Evolutionary conservation across 2,329 filamentous ascomycete genomes (phyloP).

Genomic region (Diaporthe nobilis): DNA sequence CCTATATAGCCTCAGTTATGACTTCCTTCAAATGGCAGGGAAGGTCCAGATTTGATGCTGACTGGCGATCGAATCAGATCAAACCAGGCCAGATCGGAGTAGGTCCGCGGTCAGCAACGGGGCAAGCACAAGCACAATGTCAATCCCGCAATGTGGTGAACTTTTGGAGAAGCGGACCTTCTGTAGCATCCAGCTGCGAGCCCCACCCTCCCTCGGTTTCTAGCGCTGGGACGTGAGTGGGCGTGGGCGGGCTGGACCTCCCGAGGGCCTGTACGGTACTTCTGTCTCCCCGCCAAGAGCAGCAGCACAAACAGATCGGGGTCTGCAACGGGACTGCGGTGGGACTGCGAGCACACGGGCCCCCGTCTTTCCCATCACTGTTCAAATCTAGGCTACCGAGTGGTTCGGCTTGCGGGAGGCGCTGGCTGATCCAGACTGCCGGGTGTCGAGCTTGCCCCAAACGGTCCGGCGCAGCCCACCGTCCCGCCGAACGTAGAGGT

Average conservation of each 20-base stretch:
- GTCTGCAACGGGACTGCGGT: background rate
- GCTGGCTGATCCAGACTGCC: conserved; percentile 30
- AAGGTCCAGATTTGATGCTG: conserved; percentile 26
- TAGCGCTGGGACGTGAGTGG: conserved; percentile 21
- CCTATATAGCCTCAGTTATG: conserved; percentile 27
- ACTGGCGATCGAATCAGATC: conserved; percentile 7
- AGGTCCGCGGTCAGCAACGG: background rate
- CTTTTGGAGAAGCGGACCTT: conserved; percentile 35
- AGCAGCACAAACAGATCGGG: conserved; percentile 1
- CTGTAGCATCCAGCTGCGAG: conserved; percentile 32
- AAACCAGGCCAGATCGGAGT: background rate
- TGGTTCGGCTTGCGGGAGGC: background rate
- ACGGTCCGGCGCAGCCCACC: conserved; percentile 21
- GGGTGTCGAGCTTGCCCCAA: conserved; percentile 3
- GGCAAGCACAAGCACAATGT: background rate
- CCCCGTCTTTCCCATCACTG: background rate
- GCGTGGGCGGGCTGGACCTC: background rate
- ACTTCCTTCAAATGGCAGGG: conserved; percentile 17
- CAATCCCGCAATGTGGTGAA: conserved; percentile 32
- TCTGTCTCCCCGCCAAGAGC: conserved; percentile 31
- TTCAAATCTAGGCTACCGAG: background rate
- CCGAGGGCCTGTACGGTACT: conserved; percentile 34
- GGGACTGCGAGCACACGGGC: background rate
- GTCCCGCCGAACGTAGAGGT: background rate
- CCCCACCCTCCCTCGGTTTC: conserved; percentile 21